phyloP scores from a whole-genome alignment of 306 rosid genomes.

The Gynostemma pentaphyllum region DNA sequence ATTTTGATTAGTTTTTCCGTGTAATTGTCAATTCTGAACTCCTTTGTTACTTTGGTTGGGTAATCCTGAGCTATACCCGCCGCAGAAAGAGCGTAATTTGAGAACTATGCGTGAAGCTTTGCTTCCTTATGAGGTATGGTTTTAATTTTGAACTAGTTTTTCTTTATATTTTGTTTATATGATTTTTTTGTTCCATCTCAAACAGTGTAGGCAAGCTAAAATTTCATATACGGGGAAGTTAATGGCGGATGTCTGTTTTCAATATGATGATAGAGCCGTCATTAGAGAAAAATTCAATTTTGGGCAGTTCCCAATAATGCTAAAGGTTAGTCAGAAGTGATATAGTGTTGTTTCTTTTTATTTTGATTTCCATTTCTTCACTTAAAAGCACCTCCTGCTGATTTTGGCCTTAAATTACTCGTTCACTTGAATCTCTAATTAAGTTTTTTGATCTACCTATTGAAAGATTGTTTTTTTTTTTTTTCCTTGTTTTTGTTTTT shows the following conservation, averaged over 20 bases:
- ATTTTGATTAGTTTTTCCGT: neutral
- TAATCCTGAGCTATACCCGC: constrained; percentile 34
- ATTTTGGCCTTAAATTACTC: too few species aligned
- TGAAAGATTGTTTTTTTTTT: too few species aligned
- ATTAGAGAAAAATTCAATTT: constrained; percentile 36
- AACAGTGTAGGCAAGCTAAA: constrained; percentile 83
- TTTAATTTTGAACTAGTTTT: neutral
- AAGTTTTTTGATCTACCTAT: too few species aligned
- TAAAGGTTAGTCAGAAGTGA: constrained; percentile 65
- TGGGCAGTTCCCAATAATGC: constrained; percentile 79
- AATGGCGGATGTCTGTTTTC: constrained; percentile 43
- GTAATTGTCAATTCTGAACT: constrained; percentile 48
- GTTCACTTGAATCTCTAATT: too few species aligned
- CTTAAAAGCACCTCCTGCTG: neutral
- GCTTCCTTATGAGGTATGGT: constrained; percentile 55
- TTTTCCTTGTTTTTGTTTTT: too few species aligned
- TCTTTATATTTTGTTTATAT: neutral
- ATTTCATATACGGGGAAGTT: constrained; percentile 61
- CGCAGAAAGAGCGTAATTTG: constrained; percentile 30
- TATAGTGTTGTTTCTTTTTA: too few species aligned
- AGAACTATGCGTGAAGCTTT: constrained; percentile 7
- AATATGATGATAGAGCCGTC: constrained; percentile 30
- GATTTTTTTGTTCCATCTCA: constrained; percentile 3
- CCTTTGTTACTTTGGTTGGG: constrained; percentile 41
- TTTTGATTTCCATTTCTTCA: neutral